Evolutionary conservation across 768 basidiomycete species (phyloP).

Genomic region (Galerina sulciceps): DNA sequence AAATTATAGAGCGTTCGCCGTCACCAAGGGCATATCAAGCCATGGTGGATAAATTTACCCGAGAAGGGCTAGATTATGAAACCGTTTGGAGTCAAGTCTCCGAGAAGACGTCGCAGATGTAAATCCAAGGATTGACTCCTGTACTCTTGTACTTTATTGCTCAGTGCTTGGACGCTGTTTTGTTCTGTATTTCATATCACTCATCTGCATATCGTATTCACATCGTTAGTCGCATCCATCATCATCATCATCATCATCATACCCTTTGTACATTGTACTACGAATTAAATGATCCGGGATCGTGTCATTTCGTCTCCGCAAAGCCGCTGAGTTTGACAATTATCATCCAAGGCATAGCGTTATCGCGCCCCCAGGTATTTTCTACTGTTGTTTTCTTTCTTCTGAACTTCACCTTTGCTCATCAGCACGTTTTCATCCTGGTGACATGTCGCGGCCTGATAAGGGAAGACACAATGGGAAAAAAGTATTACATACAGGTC

Average conservation of each 20-base stretch:
- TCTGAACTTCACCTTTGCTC: too few species aligned
- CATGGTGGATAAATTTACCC: constrained; percentile 30
- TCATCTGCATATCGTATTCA: background rate
- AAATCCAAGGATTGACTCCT: background rate
- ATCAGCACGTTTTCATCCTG: too few species aligned
- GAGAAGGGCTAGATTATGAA: constrained; percentile 34
- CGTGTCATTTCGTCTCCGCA: too few species aligned
- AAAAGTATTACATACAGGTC: background rate
- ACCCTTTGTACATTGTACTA: background rate
- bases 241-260: too few species aligned
- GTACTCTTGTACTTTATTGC: background rate
- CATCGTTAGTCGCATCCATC: too few species aligned
- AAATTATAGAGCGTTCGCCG: constrained; percentile 8
- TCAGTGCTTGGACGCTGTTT: background rate
- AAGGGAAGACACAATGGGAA: background rate
- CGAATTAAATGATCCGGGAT: background rate
- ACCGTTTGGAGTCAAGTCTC: constrained; percentile 29
- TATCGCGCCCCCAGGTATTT: too few species aligned
- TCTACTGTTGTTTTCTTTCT: too few species aligned
- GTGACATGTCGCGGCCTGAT: too few species aligned
- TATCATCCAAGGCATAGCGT: too few species aligned
- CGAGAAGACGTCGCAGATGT: constrained; percentile 12
- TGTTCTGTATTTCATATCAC: background rate
- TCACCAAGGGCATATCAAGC: constrained; percentile 26
- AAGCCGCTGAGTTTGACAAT: too few species aligned